Conservation (phyloP, 371 early-diverging fungal species). For the Rhizopus delemar region DNA sequence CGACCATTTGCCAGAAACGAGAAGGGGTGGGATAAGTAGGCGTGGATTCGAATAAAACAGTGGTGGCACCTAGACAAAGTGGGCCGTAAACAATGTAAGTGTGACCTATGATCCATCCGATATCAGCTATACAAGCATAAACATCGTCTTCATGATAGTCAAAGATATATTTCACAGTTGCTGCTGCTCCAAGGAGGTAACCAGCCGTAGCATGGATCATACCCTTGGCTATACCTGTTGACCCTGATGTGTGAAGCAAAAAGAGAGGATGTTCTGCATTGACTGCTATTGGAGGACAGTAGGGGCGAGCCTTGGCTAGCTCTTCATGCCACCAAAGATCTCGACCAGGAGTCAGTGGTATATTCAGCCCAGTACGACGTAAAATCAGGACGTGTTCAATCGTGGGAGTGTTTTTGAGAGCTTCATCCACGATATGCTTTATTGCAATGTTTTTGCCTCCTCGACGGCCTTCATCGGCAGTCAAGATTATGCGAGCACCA, state of each 20-base stretch:
- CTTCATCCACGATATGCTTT: conserved; percentile 90
- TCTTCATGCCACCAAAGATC: conserved; percentile 92
- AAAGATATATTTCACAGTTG: conserved; percentile 90
- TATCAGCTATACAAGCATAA: conserved; percentile 82
- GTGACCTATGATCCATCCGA: conserved; percentile 73
- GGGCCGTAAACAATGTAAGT: conserved; percentile 97
- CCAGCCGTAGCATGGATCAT: conserved; percentile 93
- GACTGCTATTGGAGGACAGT: conserved; percentile 78
- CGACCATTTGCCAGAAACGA: conserved; percentile 84
- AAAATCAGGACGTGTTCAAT: conserved; percentile 85
- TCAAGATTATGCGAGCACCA: conserved; percentile 74
- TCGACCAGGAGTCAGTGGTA: conserved; percentile 68
- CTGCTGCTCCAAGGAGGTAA: conserved; percentile 87
- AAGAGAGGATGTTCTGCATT: conserved; percentile 93
- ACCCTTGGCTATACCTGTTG: conserved; percentile 95
- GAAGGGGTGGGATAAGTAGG: conserved; percentile 85
- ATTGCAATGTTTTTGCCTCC: conserved; percentile 87
- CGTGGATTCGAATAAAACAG: conserved; percentile 90
- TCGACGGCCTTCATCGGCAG: conserved; percentile 84
- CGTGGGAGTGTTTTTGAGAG: conserved; percentile 68
- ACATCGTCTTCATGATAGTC: conserved; percentile 85
- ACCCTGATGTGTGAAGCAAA: conserved; percentile 94
- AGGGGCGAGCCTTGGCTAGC: conserved; percentile 69
- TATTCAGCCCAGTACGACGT: conserved; percentile 77
- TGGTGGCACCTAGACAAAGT: conserved; percentile 84